Conservation (phyloP, 1,284 basidiomycete genomes). For the Bondarzewia mesenterica region DNA sequence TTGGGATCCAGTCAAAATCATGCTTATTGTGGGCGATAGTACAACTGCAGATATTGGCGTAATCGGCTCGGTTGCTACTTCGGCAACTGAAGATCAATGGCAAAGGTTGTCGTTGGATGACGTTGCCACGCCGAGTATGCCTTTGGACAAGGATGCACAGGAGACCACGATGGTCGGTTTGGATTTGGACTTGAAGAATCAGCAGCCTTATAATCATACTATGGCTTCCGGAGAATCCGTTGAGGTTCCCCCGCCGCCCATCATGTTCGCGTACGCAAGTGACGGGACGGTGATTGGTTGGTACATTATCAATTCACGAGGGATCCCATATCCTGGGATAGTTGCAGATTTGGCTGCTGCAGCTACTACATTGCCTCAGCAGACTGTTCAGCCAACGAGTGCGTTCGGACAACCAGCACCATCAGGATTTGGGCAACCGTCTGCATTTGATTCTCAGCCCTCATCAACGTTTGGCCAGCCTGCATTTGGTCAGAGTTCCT, state of each 20-base stretch:
- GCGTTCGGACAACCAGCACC: slow-evolving; percentile 7
- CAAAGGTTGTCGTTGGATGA: slow-evolving; percentile 69
- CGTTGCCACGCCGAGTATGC: slow-evolving; percentile 58
- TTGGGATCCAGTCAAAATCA: slow-evolving; percentile 56
- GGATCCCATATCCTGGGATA: slow-evolving; percentile 50
- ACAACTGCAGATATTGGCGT: slow-evolving; percentile 73
- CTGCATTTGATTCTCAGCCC: slow-evolving; percentile 15
- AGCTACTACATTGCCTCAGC: neutral
- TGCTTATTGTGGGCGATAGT: slow-evolving; percentile 66
- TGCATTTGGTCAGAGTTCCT: neutral
- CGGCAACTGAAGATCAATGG: slow-evolving; percentile 41
- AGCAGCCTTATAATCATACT: slow-evolving; percentile 28
- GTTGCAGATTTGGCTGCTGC: slow-evolving; percentile 14
- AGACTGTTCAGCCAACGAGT: neutral
- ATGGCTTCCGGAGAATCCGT: slow-evolving; percentile 37
- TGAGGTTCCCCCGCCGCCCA: slow-evolving; percentile 50
- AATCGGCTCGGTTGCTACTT: slow-evolving; percentile 38
- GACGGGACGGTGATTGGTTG: slow-evolving; percentile 78
- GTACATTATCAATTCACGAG: slow-evolving; percentile 55
- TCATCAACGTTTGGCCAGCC: slow-evolving; percentile 14
- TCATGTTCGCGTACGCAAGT: slow-evolving; percentile 71
- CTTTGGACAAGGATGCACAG: slow-evolving; percentile 60
- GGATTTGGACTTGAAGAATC: slow-evolving; percentile 60
- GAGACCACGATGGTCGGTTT: slow-evolving; percentile 70
- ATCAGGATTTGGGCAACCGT: slow-evolving; percentile 14